Evolutionary conservation across 2,329 filamentous ascomycete genomes (phyloP).

Genomic region (Cytospora mali): DNA sequence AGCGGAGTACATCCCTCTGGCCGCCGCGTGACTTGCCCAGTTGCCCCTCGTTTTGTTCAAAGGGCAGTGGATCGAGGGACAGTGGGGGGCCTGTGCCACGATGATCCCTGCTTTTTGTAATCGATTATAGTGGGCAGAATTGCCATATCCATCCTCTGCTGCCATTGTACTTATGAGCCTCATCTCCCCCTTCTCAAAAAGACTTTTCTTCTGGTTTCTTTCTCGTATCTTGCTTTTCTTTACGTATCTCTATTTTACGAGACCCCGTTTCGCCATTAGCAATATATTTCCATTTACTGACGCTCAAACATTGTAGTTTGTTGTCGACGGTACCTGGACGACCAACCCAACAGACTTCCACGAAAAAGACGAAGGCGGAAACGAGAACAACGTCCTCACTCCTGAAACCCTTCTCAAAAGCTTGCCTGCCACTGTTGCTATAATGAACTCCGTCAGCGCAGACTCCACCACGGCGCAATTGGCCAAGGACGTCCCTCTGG

Average conservation of each 20-base stretch:
- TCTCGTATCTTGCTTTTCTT: conserved; percentile 7
- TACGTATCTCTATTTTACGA: background rate
- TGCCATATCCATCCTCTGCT: conserved; percentile 2
- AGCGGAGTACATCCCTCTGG: conserved; percentile 3
- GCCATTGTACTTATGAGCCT: conserved; percentile 23
- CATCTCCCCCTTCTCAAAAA: background rate
- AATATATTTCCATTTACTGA: conserved; percentile 32
- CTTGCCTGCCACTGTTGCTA: conserved; percentile 50
- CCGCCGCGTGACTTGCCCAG: conserved; percentile 18
- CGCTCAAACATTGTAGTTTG: conserved; percentile 64
- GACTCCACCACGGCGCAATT: conserved; percentile 70
- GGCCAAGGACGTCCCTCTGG: conserved; percentile 65
- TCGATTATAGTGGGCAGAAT: conserved; percentile 13
- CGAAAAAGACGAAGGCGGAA: conserved; percentile 80
- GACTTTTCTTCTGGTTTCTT: conserved; percentile 6
- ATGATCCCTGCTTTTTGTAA: conserved; percentile 19
- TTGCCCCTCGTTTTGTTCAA: conserved; percentile 20
- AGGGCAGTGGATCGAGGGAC: too few species aligned
- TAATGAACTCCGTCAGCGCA: conserved; percentile 68
- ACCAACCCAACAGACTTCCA: conserved; percentile 78
- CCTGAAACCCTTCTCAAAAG: conserved; percentile 66
- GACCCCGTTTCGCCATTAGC: too few species aligned
- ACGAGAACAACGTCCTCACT: conserved; percentile 89
- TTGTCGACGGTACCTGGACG: conserved; percentile 90
- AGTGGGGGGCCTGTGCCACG: conserved; percentile 19